Percentiles rank a stretch among this genome's conserved stretches.
Conservation (phyloP, 1,284 basidiomycete genomes). For the Ceratorhiza oryzae-sativae region DNA sequence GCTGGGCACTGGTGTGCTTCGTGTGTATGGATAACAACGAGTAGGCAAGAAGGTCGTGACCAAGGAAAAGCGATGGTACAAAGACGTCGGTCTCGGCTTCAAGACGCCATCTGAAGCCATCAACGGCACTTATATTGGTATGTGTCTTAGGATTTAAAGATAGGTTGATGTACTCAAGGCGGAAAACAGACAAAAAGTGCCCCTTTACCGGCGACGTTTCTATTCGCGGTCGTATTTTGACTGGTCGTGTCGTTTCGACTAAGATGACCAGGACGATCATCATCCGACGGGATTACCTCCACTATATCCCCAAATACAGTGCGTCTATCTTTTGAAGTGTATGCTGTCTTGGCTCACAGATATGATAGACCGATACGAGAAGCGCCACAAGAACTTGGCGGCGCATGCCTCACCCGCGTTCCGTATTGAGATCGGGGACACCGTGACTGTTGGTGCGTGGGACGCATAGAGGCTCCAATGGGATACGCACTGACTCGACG, state of each 20-base stretch:
- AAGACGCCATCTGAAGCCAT: slow-evolving; percentile 98
- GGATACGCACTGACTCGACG: slow-evolving; percentile 25
- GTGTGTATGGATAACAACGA: no score
- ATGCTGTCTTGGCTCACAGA: slow-evolving; percentile 22
- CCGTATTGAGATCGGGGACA: slow-evolving; percentile 93
- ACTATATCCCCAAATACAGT: slow-evolving; percentile 99
- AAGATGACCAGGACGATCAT: slow-evolving; percentile 99
- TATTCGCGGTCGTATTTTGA: slow-evolving; percentile 98
- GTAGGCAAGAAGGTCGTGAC: slow-evolving; percentile 89
- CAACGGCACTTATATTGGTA: slow-evolving; percentile 95
- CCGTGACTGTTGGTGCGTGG: slow-evolving; percentile 90
- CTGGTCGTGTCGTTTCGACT: slow-evolving; percentile 95
- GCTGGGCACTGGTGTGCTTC: no score
- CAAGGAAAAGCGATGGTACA: slow-evolving; percentile 99
- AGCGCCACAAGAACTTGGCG: slow-evolving; percentile 98
- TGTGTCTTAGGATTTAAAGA: slow-evolving; percentile 48
- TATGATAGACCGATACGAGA: slow-evolving; percentile 88
- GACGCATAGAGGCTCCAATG: neutral
- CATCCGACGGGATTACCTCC: slow-evolving; percentile 98
- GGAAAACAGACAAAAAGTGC: slow-evolving; percentile 95
- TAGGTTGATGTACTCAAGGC: neutral
- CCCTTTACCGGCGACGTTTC: slow-evolving; percentile 96
- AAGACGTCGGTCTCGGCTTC: slow-evolving; percentile 96
- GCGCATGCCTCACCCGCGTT: slow-evolving; percentile 98
- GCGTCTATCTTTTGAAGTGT: slow-evolving; percentile 45